Conservation (phyloP, 352 stramenopile genomes). For the Globisporangium paddicum region DNA sequence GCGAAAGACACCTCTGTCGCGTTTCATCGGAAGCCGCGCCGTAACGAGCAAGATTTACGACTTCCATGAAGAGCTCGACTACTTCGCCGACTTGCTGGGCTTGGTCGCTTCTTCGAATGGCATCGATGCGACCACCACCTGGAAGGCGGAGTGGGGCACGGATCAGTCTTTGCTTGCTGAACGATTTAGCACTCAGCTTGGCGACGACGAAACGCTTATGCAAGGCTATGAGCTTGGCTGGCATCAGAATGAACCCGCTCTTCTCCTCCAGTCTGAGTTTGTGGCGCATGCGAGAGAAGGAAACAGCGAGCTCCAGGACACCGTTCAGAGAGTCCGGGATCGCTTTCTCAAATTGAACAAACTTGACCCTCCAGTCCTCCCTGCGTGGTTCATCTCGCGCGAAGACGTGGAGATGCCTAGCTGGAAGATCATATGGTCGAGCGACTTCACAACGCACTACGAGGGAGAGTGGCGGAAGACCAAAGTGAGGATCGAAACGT, state of each 20-base stretch:
- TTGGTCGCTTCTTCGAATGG: background rate
- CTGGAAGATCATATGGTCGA: background rate
- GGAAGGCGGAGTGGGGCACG: background rate
- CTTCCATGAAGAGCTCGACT: background rate
- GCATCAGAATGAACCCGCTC: no score
- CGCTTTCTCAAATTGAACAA: no score
- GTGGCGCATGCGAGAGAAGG: no score
- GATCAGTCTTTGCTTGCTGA: no score
- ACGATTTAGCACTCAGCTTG: no score
- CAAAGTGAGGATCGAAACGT: background rate
- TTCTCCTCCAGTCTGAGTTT: no score
- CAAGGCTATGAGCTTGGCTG: no score
- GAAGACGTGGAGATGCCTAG: background rate
- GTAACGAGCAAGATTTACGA: background rate
- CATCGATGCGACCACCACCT: background rate
- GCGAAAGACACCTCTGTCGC: background rate
- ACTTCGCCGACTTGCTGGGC: background rate
- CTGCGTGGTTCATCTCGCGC: constrained; percentile 26
- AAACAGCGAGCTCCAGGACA: no score
- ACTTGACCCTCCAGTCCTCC: no score
- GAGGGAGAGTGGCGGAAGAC: background rate
- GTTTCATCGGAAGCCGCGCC: background rate
- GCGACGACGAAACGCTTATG: no score
- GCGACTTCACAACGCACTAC: background rate
- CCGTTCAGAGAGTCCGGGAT: no score